A percentile compares a stretch with the other conserved stretches of the same genome.
phyloP scores from a whole-genome alignment of 176 grass and related monocot species.

The Cenchrus fungigraminus region DNA sequence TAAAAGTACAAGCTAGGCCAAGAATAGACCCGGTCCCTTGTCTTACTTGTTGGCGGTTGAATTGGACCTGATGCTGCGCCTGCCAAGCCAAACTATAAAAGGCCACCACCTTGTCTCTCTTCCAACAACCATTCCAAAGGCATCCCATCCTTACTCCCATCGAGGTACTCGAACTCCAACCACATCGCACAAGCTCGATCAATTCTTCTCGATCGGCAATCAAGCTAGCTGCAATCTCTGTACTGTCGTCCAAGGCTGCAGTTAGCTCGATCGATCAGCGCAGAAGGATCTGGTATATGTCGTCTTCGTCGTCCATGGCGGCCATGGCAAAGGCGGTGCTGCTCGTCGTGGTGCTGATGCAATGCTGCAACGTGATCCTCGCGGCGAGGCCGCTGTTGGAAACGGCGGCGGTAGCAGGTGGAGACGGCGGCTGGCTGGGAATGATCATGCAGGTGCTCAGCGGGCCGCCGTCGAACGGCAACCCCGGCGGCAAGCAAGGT shows the following conservation, averaged over 20 bases:
- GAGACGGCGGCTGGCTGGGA: not conserved
- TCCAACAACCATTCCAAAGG: not conserved
- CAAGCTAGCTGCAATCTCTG: not conserved
- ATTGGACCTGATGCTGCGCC: too few species aligned
- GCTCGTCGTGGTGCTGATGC: conserved; percentile 13
- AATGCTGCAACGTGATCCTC: conserved; percentile 18
- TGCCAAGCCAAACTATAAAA: too few species aligned
- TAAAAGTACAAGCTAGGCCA: not conserved
- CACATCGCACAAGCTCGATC: not conserved
- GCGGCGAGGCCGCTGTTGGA: conserved; percentile 25
- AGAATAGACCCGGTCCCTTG: not conserved
- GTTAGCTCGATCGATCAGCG: too few species aligned
- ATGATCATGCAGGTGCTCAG: not conserved
- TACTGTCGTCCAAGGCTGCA: not conserved
- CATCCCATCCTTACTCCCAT: too few species aligned
- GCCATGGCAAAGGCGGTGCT: not conserved
- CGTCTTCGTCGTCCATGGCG: not conserved
- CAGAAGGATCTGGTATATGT: not conserved
- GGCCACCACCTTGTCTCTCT: too few species aligned
- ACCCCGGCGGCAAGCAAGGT: not conserved
- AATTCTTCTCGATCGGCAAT: not conserved
- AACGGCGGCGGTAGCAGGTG: not conserved
- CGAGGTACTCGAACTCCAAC: not conserved
- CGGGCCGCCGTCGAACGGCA: not conserved
- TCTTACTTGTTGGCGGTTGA: not conserved